Base-by-base conservation (phyloP, 306 rosid genomes). In the Mimosa pudica region DNA sequence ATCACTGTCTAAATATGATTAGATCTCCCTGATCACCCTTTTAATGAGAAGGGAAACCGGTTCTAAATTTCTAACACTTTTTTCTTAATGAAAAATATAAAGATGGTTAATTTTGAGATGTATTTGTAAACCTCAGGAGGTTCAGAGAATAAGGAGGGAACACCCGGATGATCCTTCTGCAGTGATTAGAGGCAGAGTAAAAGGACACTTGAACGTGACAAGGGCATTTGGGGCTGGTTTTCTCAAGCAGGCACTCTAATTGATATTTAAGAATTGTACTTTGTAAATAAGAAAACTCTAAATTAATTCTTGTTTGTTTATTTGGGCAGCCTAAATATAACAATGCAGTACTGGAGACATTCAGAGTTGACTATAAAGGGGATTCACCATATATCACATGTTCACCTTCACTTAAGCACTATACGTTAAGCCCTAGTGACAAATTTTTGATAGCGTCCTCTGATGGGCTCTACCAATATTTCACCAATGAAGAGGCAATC, bases 201-300 rank as follows among this genome's bases (percentile, higher is more conserved):
- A 92, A 87, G 98, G 98, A 72, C 77, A 79, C 75, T 85, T 94
- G 86, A 94, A 84, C 82, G 90, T 94, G 85, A 94, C 98, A 12
- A 88, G 98, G 75, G 97, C 98, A 24, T 92, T 94, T 48, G 96
- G 97, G 18, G 94, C 87, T 11, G 97, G 98, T 8, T 94, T 92
- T 84, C 97, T 94, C 68, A 94, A 94, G 84, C 92, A 84, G 97
- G 98, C 90, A 81, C 3, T 46, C 77, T 57, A 3, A 20, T 18
- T 58, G 64, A 57, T 24, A 58, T 58, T 58, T 10, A 9, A 24
- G 38, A 13, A 60, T 24, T 60, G 6, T 24, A 24, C 8, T 61
- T 4, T 3, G 67, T 24, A 61, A 11, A 10, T 61, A 6, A 61
- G 11, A 14, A 54, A 30, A 61, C 17, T 47, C 52, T 47, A 13